Evolutionary conservation across 2,329 filamentous ascomycete species (phyloP).

Genomic region (Pyrenophora seminiperda): DNA sequence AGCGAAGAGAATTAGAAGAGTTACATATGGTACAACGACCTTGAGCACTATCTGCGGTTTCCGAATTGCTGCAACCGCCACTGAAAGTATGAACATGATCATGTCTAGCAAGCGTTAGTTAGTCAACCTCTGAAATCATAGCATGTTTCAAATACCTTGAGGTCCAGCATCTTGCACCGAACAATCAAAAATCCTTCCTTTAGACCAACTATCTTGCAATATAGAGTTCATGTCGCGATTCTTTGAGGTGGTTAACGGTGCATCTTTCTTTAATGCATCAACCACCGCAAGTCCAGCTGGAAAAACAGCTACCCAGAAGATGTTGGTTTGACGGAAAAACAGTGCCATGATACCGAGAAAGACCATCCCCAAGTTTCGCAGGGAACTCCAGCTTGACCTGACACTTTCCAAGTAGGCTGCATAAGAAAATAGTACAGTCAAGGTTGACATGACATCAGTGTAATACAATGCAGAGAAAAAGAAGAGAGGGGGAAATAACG

Average conservation of each 20-base stretch:
- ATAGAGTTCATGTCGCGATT: conserved; percentile 5
- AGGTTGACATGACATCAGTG: conserved; percentile 84
- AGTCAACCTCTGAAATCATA: background rate
- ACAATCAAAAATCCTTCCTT: conserved; percentile 30
- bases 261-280: conserved; percentile 31
- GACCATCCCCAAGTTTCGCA: conserved; percentile 24
- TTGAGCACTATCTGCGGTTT: conserved; percentile 49
- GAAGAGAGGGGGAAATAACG: conserved; percentile 86
- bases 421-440: conserved; percentile 74
- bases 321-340: conserved; percentile 88
- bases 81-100: conserved; percentile 58
- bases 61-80: conserved; percentile 62
- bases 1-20: conserved; percentile 69
- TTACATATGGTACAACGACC: conserved; percentile 59
- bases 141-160: conserved; percentile 22
- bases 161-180: conserved; percentile 29
- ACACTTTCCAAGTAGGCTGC: conserved; percentile 51
- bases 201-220: conserved; percentile 29
- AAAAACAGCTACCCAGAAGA: conserved; percentile 90
- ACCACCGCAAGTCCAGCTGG: conserved; percentile 62
- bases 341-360: conserved; percentile 70
- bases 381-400: conserved; percentile 16
- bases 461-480: conserved; percentile 97
- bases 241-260: background rate
- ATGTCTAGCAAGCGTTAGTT: conserved; percentile 29